Evolutionary conservation across 2,329 filamentous ascomycete genomes (phyloP).

Genomic region (Zymoseptoria brevis): DNA sequence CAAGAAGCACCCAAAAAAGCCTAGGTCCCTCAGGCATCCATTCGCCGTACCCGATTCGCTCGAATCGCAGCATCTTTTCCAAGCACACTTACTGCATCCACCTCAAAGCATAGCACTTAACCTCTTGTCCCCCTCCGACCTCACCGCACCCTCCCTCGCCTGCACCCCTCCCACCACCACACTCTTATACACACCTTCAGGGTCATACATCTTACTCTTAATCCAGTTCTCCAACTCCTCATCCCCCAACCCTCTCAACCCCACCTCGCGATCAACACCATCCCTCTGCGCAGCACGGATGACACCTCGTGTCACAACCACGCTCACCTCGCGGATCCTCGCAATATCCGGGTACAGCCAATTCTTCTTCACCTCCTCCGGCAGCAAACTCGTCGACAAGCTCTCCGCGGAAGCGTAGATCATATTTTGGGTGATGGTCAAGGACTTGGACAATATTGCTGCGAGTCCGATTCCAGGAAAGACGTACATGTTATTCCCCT

Average conservation of each 20-base stretch:
- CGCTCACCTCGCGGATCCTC: constrained; percentile 82
- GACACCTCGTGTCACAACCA: constrained; percentile 80
- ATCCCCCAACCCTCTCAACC: constrained; percentile 60
- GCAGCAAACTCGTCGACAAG: constrained; percentile 67
- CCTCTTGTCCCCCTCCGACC: background rate
- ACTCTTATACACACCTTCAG: constrained; percentile 38
- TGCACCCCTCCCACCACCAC: constrained; percentile 32
- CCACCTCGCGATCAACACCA: constrained; percentile 48
- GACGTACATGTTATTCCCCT: constrained; percentile 83
- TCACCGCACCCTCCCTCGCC: constrained; percentile 1
- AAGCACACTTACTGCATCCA: background rate
- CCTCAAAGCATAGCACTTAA: background rate
- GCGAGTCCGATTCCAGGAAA: constrained; percentile 95
- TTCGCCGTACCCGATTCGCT: background rate
- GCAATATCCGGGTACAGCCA: constrained; percentile 84
- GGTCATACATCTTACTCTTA: constrained; percentile 44
- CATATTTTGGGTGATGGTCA: constrained; percentile 86
- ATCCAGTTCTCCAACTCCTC: constrained; percentile 63
- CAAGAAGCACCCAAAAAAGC: no score
- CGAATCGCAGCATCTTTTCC: background rate
- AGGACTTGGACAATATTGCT: constrained; percentile 82
- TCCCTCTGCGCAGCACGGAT: constrained; percentile 85
- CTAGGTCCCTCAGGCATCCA: no score
- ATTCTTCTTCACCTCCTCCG: constrained; percentile 72
- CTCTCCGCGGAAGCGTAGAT: constrained; percentile 88